phyloP scores from a whole-genome alignment of 257 asterid species.

The Forsythia suspensa region DNA sequence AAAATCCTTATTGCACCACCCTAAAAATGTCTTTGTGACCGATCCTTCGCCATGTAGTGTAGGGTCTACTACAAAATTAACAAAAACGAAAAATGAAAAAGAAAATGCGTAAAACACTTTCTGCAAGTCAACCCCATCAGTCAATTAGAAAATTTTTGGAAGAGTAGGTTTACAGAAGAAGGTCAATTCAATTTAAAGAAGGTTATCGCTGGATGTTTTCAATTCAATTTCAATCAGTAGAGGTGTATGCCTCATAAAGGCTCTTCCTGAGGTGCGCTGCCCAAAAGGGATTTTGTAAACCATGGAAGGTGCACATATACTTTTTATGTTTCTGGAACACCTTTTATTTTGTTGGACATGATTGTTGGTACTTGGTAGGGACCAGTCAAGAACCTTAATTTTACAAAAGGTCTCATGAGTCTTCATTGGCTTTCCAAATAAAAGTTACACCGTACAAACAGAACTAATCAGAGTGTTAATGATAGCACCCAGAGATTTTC shows the following conservation, averaged over 20 bases:
- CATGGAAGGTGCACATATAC: no score
- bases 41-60: not conserved
- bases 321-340: not conserved
- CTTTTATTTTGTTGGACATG: not conserved
- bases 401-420: not conserved
- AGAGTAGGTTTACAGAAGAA: not conserved
- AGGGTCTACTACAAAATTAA: not conserved
- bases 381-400: not conserved
- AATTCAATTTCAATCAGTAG: not conserved
- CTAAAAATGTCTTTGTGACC: not conserved
- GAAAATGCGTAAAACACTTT: not conserved
- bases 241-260: no score
- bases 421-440: not conserved
- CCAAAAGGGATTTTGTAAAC: no score
- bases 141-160: not conserved
- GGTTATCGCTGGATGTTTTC: not conserved
- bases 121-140: not conserved
- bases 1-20: not conserved
- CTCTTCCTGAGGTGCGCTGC: no score
- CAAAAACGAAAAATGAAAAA: not conserved
- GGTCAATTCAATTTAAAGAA: not conserved
- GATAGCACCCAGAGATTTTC: not conserved
- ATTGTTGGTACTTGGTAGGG: not conserved
- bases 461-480: not conserved
- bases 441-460: not conserved